Evolutionary conservation across 352 stramenopile species (phyloP).

Genomic region (Phytophthora citrophthora): DNA sequence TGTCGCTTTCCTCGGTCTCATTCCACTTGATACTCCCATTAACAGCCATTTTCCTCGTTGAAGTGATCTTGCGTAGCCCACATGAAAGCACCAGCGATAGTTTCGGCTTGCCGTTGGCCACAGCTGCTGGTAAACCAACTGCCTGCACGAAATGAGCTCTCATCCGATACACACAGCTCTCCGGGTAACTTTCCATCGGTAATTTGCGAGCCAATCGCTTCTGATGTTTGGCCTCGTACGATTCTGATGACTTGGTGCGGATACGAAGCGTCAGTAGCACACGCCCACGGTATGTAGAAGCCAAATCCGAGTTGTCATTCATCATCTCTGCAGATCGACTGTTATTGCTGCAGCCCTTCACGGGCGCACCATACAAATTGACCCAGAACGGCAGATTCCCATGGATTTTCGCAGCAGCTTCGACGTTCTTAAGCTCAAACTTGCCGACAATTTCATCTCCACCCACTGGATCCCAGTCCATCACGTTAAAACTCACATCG

Average conservation of each 20-base stretch:
- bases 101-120: slow-evolving; percentile 37
- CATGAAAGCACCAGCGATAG: slow-evolving; percentile 64
- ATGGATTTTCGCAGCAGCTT: slow-evolving; percentile 33
- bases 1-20: slow-evolving; percentile 72
- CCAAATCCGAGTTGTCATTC: slow-evolving; percentile 62
- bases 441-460: slow-evolving; percentile 69
- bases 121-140: slow-evolving; percentile 53
- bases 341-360: slow-evolving; percentile 56
- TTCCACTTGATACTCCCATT: slow-evolving; percentile 87
- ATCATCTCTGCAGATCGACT: slow-evolving; percentile 49
- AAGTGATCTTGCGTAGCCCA: slow-evolving; percentile 60
- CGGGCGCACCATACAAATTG: slow-evolving; percentile 75
- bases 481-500: slow-evolving; percentile 56
- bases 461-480: slow-evolving; percentile 75
- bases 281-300: slow-evolving; percentile 81
- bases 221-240: slow-evolving; percentile 77
- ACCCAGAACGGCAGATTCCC: slow-evolving; percentile 64
- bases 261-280: slow-evolving; percentile 72
- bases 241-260: slow-evolving; percentile 52
- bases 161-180: slow-evolving; percentile 67
- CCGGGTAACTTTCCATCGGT: slow-evolving; percentile 50
- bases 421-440: slow-evolving; percentile 52
- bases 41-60: slow-evolving; percentile 55
- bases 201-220: slow-evolving; percentile 67
- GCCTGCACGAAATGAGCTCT: slow-evolving; percentile 70